phyloP scores from a whole-genome alignment of 2,329 filamentous ascomycete genomes.

The Epichloe gansuensis region DNA sequence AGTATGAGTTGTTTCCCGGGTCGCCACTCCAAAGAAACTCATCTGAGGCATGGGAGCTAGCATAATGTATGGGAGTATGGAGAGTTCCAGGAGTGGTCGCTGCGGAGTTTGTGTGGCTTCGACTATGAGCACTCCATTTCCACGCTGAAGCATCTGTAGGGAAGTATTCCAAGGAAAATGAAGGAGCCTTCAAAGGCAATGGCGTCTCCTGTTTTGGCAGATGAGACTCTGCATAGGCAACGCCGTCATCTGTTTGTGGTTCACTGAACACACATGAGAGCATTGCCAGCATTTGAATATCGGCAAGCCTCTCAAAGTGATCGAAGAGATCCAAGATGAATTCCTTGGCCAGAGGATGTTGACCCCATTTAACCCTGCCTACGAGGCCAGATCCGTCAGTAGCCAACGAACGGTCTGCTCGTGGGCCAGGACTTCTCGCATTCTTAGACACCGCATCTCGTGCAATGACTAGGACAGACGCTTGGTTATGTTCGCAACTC shows the following conservation, averaged over 20 bases:
- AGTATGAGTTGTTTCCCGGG: conserved; percentile 43
- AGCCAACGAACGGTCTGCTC: not conserved
- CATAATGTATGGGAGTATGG: conserved; percentile 41
- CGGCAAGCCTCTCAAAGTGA: conserved; percentile 48
- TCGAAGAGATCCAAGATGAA: conserved; percentile 50
- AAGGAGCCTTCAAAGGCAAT: conserved; percentile 50
- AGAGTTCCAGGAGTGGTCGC: conserved; percentile 44
- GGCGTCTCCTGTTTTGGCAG: conserved; percentile 48
- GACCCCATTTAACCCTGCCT: conserved; percentile 55
- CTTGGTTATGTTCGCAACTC: conserved; percentile 36
- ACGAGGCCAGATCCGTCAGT: conserved; percentile 24
- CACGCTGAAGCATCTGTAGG: conserved; percentile 43
- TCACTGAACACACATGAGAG: conserved; percentile 57
- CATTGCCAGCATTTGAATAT: conserved; percentile 61
- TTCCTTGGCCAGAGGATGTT: conserved; percentile 49
- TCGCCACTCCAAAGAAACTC: conserved; percentile 40
- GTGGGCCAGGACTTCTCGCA: not conserved
- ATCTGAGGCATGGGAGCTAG: conserved; percentile 44
- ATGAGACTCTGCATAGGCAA: conserved; percentile 44
- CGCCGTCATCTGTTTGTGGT: conserved; percentile 38
- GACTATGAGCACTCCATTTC: conserved; percentile 41
- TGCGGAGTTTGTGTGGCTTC: conserved; percentile 40
- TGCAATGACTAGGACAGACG: conserved; percentile 57
- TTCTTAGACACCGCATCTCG: conserved; percentile 39
- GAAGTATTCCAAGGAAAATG: conserved; percentile 55